Percentiles rank a stretch among this genome's conserved stretches.
These are phyloP conservation scores for Fusarium burgessii DNA, from an alignment of 2,329 filamentous ascomycete genomes.

Conservation along the genomic window DNA sequence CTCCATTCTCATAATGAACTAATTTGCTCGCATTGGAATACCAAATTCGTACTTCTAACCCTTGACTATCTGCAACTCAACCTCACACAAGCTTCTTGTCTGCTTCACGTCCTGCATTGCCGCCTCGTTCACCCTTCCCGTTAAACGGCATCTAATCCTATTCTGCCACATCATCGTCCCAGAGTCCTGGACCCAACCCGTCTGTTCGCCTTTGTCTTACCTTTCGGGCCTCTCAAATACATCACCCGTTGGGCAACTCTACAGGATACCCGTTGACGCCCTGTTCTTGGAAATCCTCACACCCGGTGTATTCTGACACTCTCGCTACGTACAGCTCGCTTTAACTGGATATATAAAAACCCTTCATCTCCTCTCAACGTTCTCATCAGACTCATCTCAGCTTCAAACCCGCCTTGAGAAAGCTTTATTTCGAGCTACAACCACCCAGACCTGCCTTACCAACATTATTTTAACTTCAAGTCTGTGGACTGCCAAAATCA, in stretches of 20 bases:
- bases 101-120: constrained; percentile 34
- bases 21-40: constrained; percentile 14
- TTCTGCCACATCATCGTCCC: constrained; percentile 47
- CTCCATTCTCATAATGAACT: constrained; percentile 14
- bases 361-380: constrained; percentile 16
- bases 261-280: constrained; percentile 18
- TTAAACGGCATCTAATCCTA: constrained; percentile 44
- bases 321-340: constrained; percentile 21
- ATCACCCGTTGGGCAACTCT: constrained; percentile 34
- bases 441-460: neutral
- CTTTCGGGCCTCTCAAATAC: constrained; percentile 36
- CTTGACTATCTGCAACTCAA: constrained; percentile 29
- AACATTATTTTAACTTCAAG: neutral
- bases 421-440: neutral
- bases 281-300: constrained; percentile 28
- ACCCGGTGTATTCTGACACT: constrained; percentile 25
- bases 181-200: constrained; percentile 28
- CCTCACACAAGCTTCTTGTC: constrained; percentile 33
- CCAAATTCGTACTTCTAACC: constrained; percentile 12
- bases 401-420: neutral
- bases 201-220: constrained; percentile 41
- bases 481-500: neutral
- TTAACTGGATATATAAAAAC: constrained; percentile 40
- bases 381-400: constrained; percentile 8
- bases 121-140: constrained; percentile 23